These are phyloP conservation scores for Hyphodiscus hymeniophilus DNA, from an alignment of 495 filamentous ascomycete genomes.

Conservation along the genomic window DNA sequence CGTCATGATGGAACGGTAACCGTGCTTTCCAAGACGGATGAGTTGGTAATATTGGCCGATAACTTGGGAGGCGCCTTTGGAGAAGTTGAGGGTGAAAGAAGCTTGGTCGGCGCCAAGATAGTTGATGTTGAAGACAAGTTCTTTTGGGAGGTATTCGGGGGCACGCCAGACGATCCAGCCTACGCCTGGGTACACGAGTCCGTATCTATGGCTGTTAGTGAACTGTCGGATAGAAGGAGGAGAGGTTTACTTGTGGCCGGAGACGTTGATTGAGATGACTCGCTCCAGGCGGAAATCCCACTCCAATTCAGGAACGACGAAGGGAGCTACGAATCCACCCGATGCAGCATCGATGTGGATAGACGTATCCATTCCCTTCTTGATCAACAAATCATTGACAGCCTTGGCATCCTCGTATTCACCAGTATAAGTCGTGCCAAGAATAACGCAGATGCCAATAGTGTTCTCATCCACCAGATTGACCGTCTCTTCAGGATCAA, in stretches of 20 bases:
- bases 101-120: conserved; percentile 91
- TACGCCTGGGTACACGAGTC: conserved; percentile 80
- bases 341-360: conserved; percentile 90
- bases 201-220: conserved; percentile 20
- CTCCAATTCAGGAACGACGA: conserved; percentile 66
- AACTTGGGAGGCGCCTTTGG: conserved; percentile 82
- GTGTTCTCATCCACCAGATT: conserved; percentile 90
- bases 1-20: conserved; percentile 72
- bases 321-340: conserved; percentile 86
- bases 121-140: conserved; percentile 96
- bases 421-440: conserved; percentile 91
- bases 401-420: conserved; percentile 90
- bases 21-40: conserved; percentile 83
- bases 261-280: conserved; percentile 87
- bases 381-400: conserved; percentile 72
- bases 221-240: conserved; percentile 3
- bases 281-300: conserved; percentile 87
- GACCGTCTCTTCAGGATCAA: conserved; percentile 77
- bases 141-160: conserved; percentile 74
- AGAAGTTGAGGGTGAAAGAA: conserved; percentile 97
- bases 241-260: conserved; percentile 75
- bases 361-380: conserved; percentile 63
- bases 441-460: conserved; percentile 83
- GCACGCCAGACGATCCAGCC: conserved; percentile 89
- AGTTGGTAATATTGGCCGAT: conserved; percentile 95